Conservation (phyloP, 2,329 filamentous ascomycete species). For the Ustulina deusta region DNA sequence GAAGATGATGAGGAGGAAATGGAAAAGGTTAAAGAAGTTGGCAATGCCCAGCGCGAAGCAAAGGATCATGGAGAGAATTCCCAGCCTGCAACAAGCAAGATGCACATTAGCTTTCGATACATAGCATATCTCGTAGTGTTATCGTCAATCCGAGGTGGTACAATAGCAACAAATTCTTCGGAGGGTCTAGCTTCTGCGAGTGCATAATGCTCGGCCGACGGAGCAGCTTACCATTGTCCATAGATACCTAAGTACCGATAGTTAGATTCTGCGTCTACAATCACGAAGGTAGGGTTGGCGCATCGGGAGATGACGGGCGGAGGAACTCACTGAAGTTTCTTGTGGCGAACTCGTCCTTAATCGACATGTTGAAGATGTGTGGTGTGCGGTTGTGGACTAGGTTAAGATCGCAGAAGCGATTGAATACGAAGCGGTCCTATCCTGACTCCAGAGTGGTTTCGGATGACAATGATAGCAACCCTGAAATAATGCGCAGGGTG, state of each 20-base stretch:
- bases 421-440: slow-evolving; percentile 1
- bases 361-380: slow-evolving; percentile 68
- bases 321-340: slow-evolving; percentile 76
- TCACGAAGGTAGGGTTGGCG: slow-evolving; percentile 26
- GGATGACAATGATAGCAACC: slow-evolving; percentile 8
- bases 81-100: slow-evolving; percentile 63
- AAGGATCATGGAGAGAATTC: slow-evolving; percentile 76
- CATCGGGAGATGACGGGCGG: slow-evolving; percentile 22
- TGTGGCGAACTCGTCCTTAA: slow-evolving; percentile 78
- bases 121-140: not conserved
- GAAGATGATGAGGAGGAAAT: slow-evolving; percentile 62
- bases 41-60: slow-evolving; percentile 77
- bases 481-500: slow-evolving; percentile 24
- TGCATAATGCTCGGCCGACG: slow-evolving; percentile 3
- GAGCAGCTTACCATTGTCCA: slow-evolving; percentile 74
- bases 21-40: slow-evolving; percentile 70
- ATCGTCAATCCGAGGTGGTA: not conserved
- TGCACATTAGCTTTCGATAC: slow-evolving; percentile 40
- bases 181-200: slow-evolving; percentile 13
- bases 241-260: slow-evolving; percentile 70
- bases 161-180: not conserved
- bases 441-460: not conserved
- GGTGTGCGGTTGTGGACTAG: not conserved
- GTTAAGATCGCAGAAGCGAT: not conserved
- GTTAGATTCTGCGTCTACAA: slow-evolving; percentile 51